Evolutionary conservation across 306 rosid species (phyloP), one percentile per base, ranked within the genome.

Genomic region (Cucurbita maxima): DNA sequence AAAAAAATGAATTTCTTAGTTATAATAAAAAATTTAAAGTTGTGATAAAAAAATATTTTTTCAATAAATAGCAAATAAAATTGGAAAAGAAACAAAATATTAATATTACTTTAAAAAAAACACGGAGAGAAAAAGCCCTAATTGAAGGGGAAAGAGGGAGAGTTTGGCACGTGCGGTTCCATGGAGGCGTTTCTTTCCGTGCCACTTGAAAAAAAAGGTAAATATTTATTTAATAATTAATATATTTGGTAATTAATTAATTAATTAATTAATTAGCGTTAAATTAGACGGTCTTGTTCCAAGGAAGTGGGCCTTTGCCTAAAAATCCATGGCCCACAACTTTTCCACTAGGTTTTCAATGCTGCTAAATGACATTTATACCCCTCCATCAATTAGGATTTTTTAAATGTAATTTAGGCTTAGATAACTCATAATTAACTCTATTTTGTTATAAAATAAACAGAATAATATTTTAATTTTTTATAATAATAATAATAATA

Each of bases 241-340:
- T 25, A 1, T 1, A 22, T 22, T 22, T 22, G 1, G 25, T 18
- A 64, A 41, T 64, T 18, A 64, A 58, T 25, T 10, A 58, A 38
- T 18, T 18, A 64, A 41, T 64, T 18, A 64, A 58, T 25, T 10
- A 58, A 68, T 12, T 10, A 13, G 53, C 14, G 12, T 68, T 68
- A 68, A 67, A 47, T 47, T 22, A 43, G 52, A 64, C 22, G 73
- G 57, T 47, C 14, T 14, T 22, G 41, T 25, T 47, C 20, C 41
- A 30, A 22, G 37, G 71, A 20, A 11, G 73, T 68, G 73, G 73
- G 41, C 73, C 56, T 45, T 68, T 45, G 41, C 73, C 57, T 68
- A 68, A 50, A 20, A 64, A 47, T 6, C 19, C 73, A 4, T 22
- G 73, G 73, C 57, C 73, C 73, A 68, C 56, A 20, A 20, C 18